Evolutionary conservation across 2,329 filamentous ascomycete species (phyloP).

Genomic region (Fusarium anthophilum): DNA sequence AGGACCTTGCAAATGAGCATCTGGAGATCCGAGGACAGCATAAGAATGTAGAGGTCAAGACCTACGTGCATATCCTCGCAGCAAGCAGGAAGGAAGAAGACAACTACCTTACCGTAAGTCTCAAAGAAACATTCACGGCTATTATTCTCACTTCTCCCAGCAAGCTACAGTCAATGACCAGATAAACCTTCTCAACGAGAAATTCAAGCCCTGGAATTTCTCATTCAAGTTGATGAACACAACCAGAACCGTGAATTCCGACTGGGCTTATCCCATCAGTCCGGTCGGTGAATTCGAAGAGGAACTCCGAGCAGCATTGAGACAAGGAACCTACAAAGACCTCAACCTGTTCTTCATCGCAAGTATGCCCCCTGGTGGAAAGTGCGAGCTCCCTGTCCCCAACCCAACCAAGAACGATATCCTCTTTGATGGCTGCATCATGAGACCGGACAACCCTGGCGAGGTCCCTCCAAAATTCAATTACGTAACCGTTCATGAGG

Average conservation of each 20-base stretch:
- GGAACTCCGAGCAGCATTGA: conserved; percentile 2
- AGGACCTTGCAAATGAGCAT: neutral
- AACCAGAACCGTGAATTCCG: neutral
- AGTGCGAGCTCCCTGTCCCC: conserved; percentile 13
- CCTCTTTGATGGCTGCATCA: conserved; percentile 15
- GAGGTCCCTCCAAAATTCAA: neutral
- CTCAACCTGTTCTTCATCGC: conserved; percentile 18
- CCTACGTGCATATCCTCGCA: conserved; percentile 17
- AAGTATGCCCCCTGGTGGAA: neutral
- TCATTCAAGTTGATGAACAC: conserved; percentile 16
- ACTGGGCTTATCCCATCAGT: neutral
- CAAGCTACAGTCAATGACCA: neutral
- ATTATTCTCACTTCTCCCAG: neutral
- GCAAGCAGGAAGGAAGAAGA: conserved; percentile 19
- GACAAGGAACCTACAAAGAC: conserved; percentile 14
- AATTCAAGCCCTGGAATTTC: conserved; percentile 7
- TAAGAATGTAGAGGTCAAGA: conserved; percentile 7
- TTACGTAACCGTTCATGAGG: conserved; percentile 3
- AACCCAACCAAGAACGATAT: neutral
- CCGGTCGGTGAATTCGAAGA: neutral
- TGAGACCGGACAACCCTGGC: neutral
- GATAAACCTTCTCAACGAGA: conserved; percentile 2
- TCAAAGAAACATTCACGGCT: rapidly evolving
- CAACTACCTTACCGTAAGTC: neutral
- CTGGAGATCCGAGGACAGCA: neutral